These are phyloP conservation scores for Mortierella sp. DNA, from an alignment of 371 early-diverging fungal genomes.

Conservation along the genomic window DNA sequence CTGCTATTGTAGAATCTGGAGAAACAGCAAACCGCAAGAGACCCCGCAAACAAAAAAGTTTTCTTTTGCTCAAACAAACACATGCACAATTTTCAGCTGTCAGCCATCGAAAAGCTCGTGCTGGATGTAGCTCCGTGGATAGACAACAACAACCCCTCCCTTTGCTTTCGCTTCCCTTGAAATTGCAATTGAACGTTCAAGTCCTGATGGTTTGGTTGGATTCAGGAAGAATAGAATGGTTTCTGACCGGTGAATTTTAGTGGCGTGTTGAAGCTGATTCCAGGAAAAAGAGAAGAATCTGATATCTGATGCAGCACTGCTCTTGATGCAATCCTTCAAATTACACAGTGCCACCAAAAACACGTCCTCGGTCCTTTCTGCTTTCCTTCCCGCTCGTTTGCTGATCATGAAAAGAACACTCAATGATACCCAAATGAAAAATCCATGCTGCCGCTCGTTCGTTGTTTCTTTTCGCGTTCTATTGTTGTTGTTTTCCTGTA, in stretches of 20 bases:
- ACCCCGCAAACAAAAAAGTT: not conserved
- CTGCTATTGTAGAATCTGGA: not conserved
- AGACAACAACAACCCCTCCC: not conserved
- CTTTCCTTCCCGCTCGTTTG: no score
- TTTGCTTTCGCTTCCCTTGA: not conserved
- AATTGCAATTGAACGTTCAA: not conserved
- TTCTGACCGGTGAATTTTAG: not conserved
- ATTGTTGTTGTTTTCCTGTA: not conserved
- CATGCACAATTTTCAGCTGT: slow-evolving; percentile 15
- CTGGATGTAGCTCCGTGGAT: slow-evolving; percentile 4
- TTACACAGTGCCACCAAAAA: not conserved
- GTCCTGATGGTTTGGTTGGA: not conserved
- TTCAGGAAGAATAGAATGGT: not conserved
- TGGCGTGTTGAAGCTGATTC: not conserved
- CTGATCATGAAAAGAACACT: slow-evolving; percentile 13
- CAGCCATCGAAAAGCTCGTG: not conserved
- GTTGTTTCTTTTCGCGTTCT: not conserved
- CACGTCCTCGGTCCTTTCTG: not conserved
- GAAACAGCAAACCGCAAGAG: slow-evolving; percentile 9
- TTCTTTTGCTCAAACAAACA: not conserved
- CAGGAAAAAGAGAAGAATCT: not conserved
- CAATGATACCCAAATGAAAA: no score
- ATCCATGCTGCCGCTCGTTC: not conserved
- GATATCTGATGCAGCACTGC: not conserved
- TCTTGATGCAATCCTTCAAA: not conserved